Percentiles rank a stretch among this genome's conserved stretches.
Evolutionary conservation across 2,329 filamentous ascomycete species (phyloP).

Genomic region (Paecilomyces sp.): DNA sequence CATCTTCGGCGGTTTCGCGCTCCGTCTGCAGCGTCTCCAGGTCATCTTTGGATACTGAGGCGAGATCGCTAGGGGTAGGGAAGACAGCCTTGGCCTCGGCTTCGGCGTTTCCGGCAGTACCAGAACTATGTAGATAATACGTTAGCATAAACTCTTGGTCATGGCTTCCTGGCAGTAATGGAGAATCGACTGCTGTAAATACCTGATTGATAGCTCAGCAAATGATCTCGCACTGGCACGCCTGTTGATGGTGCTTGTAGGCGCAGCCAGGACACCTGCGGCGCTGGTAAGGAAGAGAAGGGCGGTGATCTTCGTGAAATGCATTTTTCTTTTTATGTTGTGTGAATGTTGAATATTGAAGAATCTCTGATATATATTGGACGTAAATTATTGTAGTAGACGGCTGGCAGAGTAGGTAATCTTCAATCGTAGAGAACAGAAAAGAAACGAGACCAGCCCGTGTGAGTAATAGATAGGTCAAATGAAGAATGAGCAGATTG

Average conservation of each 20-base stretch:
- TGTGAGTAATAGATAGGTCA: neutral
- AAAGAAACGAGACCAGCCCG: neutral
- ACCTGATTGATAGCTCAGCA: neutral
- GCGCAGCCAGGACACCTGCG: neutral
- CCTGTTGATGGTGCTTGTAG: neutral
- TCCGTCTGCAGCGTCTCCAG: slow-evolving; percentile 47
- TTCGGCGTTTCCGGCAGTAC: slow-evolving; percentile 47
- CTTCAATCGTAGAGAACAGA: neutral
- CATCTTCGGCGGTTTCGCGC: slow-evolving; percentile 44
- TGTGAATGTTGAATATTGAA: neutral
- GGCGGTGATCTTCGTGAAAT: neutral
- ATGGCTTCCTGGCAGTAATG: neutral
- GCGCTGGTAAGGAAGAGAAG: neutral
- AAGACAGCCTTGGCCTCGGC: slow-evolving; percentile 50
- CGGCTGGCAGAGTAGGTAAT: neutral
- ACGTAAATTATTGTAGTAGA: neutral
- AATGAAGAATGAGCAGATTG: neutral
- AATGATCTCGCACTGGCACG: neutral
- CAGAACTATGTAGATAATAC: slow-evolving; percentile 19
- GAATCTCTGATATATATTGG: neutral
- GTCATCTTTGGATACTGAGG: slow-evolving; percentile 41
- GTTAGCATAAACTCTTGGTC: neutral
- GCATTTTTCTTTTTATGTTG: neutral
- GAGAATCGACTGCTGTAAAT: neutral
- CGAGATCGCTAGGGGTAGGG: slow-evolving; percentile 42